Evolutionary conservation across 2,329 filamentous ascomycete species (phyloP).

Genomic region (Aspergillaceae sp.): DNA sequence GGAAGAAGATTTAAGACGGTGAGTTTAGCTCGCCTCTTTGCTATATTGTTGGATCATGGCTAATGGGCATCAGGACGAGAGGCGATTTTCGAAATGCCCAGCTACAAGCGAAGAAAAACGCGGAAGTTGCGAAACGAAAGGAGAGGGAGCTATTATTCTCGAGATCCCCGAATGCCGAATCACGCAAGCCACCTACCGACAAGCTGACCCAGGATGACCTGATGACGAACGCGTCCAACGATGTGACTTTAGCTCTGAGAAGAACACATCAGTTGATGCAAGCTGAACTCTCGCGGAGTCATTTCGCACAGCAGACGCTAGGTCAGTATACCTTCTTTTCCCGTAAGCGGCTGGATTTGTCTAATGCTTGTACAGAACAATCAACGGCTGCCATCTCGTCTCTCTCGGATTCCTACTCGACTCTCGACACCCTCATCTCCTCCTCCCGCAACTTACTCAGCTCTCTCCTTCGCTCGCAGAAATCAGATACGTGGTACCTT

Average conservation of each 20-base stretch:
- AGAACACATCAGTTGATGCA: conserved; percentile 82
- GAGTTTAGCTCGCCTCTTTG: conserved; percentile 13
- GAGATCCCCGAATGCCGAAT: conserved; percentile 30
- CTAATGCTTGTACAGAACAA: conserved; percentile 43
- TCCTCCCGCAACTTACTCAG: conserved; percentile 67
- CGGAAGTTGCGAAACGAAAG: conserved; percentile 62
- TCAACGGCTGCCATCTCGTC: conserved; percentile 74
- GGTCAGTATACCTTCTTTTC: conserved; percentile 20
- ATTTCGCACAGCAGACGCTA: conserved; percentile 83
- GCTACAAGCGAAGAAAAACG: conserved; percentile 64
- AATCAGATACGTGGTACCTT: conserved; percentile 97
- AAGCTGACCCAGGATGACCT: conserved; percentile 62
- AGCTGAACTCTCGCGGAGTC: conserved; percentile 72
- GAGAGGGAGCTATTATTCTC: conserved; percentile 70
- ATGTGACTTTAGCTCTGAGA: conserved; percentile 75
- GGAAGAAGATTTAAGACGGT: conserved; percentile 63
- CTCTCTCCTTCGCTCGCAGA: conserved; percentile 75
- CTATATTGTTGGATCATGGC: not conserved
- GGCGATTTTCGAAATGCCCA: conserved; percentile 73
- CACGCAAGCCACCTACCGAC: conserved; percentile 29
- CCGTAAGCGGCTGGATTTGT: not conserved
- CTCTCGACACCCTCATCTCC: conserved; percentile 66
- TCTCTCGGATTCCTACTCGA: conserved; percentile 71
- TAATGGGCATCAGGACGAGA: conserved; percentile 41
- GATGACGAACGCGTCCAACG: conserved; percentile 63